Conservation (phyloP, 2,329 filamentous ascomycete genomes). For the Neopestalotiopsis rosae region DNA sequence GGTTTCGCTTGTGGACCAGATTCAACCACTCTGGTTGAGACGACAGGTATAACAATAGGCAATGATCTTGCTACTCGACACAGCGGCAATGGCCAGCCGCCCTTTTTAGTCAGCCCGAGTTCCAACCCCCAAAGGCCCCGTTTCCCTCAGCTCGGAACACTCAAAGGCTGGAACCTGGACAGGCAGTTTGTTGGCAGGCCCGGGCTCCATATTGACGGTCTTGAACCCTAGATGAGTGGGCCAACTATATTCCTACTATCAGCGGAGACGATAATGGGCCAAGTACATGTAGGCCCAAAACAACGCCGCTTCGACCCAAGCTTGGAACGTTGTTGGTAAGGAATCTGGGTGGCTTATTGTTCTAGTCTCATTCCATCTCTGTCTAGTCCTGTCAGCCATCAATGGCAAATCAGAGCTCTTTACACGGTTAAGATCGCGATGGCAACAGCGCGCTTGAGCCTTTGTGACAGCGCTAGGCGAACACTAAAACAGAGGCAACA, state of each 20-base stretch:
- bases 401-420: neutral
- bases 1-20: neutral
- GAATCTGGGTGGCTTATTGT: neutral
- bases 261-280: neutral
- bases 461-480: neutral
- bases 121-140: neutral
- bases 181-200: neutral
- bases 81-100: neutral
- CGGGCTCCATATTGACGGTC: neutral
- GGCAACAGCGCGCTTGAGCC: neutral
- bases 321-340: neutral
- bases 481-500: neutral
- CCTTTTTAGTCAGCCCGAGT: neutral
- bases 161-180: neutral
- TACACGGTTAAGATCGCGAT: neutral
- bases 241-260: conserved; percentile 3
- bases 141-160: neutral
- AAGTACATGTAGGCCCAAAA: neutral
- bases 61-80: neutral
- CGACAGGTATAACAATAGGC: neutral
- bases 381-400: neutral
- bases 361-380: neutral
- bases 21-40: conserved; percentile 1
- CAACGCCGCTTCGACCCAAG: neutral
- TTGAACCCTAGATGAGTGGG: neutral